phyloP scores from a whole-genome alignment of 169 alveolate species.

The Eimeria maxima region DNA sequence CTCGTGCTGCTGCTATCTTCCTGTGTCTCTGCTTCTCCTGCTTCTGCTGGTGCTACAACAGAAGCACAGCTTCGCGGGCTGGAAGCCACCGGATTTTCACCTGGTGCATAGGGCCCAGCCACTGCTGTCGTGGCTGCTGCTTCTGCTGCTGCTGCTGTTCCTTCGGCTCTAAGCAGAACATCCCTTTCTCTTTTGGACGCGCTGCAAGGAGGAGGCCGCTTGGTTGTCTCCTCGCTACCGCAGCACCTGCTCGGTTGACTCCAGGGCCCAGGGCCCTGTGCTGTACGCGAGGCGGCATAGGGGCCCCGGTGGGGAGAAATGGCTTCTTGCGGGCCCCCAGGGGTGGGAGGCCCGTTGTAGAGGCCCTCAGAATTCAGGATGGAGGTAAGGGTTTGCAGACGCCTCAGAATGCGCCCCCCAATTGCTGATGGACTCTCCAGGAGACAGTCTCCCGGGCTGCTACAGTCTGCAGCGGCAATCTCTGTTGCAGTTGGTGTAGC shows the following conservation, averaged over 20 bases:
- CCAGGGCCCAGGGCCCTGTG: not conserved
- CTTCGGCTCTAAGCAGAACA: too few species aligned
- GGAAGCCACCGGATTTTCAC: not conserved
- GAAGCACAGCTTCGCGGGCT: not conserved
- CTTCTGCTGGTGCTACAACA: conserved; percentile 7
- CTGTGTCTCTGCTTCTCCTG: not conserved
- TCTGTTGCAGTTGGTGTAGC: not conserved
- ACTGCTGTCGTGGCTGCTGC: not conserved
- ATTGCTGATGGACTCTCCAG: conserved; percentile 34
- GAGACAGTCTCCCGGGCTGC: not conserved
- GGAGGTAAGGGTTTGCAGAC: not conserved
- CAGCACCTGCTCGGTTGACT: not conserved
- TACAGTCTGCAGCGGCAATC: not conserved
- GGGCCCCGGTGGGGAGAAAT: not conserved
- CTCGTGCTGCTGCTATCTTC: not conserved
- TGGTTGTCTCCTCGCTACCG: not conserved
- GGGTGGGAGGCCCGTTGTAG: not conserved
- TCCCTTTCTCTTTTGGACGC: not conserved
- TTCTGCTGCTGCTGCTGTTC: not conserved
- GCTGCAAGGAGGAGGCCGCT: not conserved
- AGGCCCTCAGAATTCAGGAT: not conserved
- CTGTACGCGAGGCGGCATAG: not conserved
- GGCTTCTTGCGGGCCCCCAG: conserved; percentile 33
- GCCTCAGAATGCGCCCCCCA: conserved; percentile 46
- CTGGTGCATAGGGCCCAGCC: not conserved